Base-by-base conservation (phyloP, 2,329 filamentous ascomycete species). In the Fusarium incarnatum region DNA sequence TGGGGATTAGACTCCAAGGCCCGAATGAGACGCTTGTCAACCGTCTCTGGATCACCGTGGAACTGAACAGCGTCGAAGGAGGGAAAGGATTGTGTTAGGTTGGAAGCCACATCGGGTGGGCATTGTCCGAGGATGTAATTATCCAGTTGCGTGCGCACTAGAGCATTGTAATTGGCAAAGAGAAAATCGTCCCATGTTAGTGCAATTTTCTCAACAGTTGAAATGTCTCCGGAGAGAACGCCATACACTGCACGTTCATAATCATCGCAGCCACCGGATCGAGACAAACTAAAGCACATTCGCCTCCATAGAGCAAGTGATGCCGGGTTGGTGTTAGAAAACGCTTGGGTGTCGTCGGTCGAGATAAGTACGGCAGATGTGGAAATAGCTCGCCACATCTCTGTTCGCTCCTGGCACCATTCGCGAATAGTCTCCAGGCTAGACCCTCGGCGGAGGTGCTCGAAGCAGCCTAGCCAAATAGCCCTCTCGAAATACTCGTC, bases 391-490 rank as follows among this genome's bases (percentile, higher is more conserved):
- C 95, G 90, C 95, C 95, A 99, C 66, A 91, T 88, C 81, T 98
- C 94, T 12, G 93, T 93, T 63, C 92, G 88, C 74, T 95, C 92
- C 48, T 91, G 84, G 75, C 94, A 97, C 93, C 94, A 98, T 50
- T 94, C 92, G 57, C 89, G 88, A 68, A 98, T 92, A 40, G 92
- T 88, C 11, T 87, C 81, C 81, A 92, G 88, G 66, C 86, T 89
- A 71, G 89, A 90, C n/a, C 96, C 96, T 47, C 94, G 89, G 50
- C 95, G 90, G 55, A 99, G 84, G 84, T 97, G 92, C 79, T 97
- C 94, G 83, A 94, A 98, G 80, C 93, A 96, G n/a, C 93, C 92
- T 65, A 94, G 86, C 94, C 96, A 98, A 48, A 97, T 92, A 5
- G 94, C 92, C 56, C 91, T 89, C 81, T 99, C 96, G 68, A 95